These are phyloP conservation scores for Beauveria rudraprayagi DNA, from an alignment of 2,329 filamentous ascomycete genomes.

Conservation along the genomic window DNA sequence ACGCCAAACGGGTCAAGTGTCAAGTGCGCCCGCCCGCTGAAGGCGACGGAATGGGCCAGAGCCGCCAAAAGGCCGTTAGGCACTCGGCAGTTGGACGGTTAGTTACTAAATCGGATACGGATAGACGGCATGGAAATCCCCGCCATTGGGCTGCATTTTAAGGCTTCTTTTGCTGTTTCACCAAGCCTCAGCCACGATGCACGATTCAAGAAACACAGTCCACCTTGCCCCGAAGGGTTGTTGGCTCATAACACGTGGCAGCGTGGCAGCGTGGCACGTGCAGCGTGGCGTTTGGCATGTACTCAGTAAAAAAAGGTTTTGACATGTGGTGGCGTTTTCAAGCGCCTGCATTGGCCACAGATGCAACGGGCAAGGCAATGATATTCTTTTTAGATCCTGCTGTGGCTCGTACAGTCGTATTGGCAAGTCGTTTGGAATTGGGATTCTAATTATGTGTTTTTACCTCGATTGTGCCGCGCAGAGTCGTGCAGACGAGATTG, in stretches of 20 bases:
- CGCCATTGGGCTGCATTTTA: too few relatives aligned
- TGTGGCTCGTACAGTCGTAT: too few relatives aligned
- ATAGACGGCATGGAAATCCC: too few relatives aligned
- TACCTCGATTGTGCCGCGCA: too few relatives aligned
- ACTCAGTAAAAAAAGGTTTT: too few relatives aligned
- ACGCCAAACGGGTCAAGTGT: slow-evolving; percentile 7
- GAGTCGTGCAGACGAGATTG: too few relatives aligned
- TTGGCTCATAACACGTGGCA: not conserved
- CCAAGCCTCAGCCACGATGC: not conserved
- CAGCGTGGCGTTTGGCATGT: not conserved
- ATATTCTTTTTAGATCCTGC: too few relatives aligned
- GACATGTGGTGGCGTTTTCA: too few relatives aligned
- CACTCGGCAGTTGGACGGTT: not conserved
- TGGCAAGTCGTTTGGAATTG: too few relatives aligned
- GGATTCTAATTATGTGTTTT: too few relatives aligned
- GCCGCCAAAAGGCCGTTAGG: not conserved
- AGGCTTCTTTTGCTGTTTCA: not conserved
- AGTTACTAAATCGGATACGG: too few relatives aligned
- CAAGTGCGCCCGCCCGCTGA: not conserved
- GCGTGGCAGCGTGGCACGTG: not conserved
- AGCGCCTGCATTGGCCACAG: not conserved
- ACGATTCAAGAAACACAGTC: not conserved
- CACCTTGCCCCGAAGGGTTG: not conserved
- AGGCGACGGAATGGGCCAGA: not conserved
- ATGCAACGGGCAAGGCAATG: not conserved